Evolutionary conservation across 345 rosid species (phyloP), one percentile per base, ranked within the genome.

Genomic region (Salix exigua): DNA sequence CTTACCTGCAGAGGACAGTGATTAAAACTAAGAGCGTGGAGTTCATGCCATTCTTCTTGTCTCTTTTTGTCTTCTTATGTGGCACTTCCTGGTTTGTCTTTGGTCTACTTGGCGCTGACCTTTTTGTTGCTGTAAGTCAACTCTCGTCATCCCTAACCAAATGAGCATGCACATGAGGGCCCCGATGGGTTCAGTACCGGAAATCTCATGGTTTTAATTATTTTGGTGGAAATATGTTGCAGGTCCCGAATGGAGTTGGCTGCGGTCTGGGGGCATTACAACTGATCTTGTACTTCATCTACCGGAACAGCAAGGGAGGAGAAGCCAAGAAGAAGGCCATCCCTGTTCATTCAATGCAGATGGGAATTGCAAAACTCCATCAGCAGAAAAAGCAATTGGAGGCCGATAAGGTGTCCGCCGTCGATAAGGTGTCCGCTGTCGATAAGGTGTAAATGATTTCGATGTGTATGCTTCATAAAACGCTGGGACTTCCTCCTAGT

Each of bases 201-300:
- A 63, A 42, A 12, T 55, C 33, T 83, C 37, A 1, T 33, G 11
- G 31, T 16, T 6, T 7, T n/a, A n/a, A n/a, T n/a, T 55, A 8
- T 21, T 37, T 40, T 14, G 48, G 26, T 16, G 26, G 31, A 19
- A 2, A 31, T 9, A 53, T 9, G 19, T 12, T 60, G 71, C 88
- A 96, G 98, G 81, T 93, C n/a, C 98, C 98, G 2, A 96, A 96
- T 75, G 99, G 99, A 13, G 87, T 96, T 75, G 99, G 99, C 6
- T 84, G 91, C 44, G 97, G 86, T 0, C 86, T 96, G 1, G 98
- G 99, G 25, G 68, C 93, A 46, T 35, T 87, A 33, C 99, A 96
- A 70, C 81, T 96, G 83, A 90, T 93, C 55, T 64, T 96, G 58
- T 96, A 93, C 84, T 80, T 86, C 83, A 92, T 96, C 68, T 96